These are phyloP conservation scores for Oxyria digyna DNA, from an alignment of 148 eudicot genomes.

Conservation along the genomic window DNA sequence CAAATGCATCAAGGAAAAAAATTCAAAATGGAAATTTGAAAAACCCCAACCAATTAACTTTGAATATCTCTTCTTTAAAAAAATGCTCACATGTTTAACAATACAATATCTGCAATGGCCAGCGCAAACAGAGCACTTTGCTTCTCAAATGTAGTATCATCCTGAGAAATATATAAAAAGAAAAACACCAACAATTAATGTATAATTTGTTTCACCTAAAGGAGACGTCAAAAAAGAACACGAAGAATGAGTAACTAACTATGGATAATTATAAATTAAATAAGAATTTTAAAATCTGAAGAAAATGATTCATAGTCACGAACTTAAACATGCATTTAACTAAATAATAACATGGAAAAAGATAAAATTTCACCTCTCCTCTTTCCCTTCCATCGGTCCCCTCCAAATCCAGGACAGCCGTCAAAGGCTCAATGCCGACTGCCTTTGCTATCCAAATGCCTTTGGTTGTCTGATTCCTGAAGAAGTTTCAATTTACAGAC, in stretches of 20 bases:
- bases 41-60: too few relatives aligned
- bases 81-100: not conserved
- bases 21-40: not conserved
- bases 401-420: conserved; percentile 44
- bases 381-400: conserved; percentile 50
- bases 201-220: not conserved
- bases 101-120: not conserved
- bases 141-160: conserved; percentile 3
- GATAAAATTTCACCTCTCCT: conserved; percentile 31
- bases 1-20: not conserved
- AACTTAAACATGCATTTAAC: too few relatives aligned
- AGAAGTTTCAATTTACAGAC: not conserved
- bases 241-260: not conserved
- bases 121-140: too few relatives aligned
- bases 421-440: conserved; percentile 34
- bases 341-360: too few relatives aligned
- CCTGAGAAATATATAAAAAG: not conserved
- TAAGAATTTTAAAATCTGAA: not conserved
- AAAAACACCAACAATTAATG: not conserved
- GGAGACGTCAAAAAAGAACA: not conserved
- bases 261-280: not conserved
- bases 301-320: not conserved
- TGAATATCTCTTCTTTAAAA: not conserved
- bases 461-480: conserved; percentile 32
- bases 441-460: conserved; percentile 45